Evolutionary conservation across 257 asterid species (phyloP), one percentile per base, ranked within the genome.

Genomic region (Datura wrightii): DNA sequence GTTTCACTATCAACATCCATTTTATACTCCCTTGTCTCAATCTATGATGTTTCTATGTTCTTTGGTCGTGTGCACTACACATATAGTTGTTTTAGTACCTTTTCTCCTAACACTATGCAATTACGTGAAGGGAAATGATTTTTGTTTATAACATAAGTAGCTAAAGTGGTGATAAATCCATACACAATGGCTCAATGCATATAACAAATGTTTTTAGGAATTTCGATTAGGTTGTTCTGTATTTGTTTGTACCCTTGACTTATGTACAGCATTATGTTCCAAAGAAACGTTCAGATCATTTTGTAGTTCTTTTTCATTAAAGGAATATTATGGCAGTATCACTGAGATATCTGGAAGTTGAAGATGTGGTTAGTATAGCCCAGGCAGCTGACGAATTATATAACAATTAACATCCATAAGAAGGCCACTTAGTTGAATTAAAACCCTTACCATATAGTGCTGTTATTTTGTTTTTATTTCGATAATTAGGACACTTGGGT

Each of bases 341-440:
- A 34, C 34, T 50, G 63, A 37, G 63, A 78, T 52, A 78, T 34
- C 48, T 52, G 42, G 31, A 31, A 15, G 48, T 19, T 50, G 81
- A 16, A 76, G 82, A 31, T 78, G 48, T 53, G 63, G 82, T 34
- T 34, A 34, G 48, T 34, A 14, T 78, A 52, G 46, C 2, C 48
- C 9, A 50, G 65, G 34, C 82, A 52, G 34, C 11, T 52, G 31
- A 78, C 48, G 81, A 74, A 48, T 60, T 34, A 31, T 52, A 41
- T 69, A 69, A 16, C 53, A 16, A 41, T 69, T 39, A 76, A 76
- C 63, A 50, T 31, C 82, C 82, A 76, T 52, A 52, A 50, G 62
- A 76, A 52, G 14, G 41, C 63, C 31, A 15, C 62, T 50, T 76
- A 24, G 6, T 48, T 52, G 63, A 76, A 78, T 34, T 5, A 24